phyloP scores from a whole-genome alignment of 1,284 basidiomycete species.

The Leccinum ponderosum region DNA sequence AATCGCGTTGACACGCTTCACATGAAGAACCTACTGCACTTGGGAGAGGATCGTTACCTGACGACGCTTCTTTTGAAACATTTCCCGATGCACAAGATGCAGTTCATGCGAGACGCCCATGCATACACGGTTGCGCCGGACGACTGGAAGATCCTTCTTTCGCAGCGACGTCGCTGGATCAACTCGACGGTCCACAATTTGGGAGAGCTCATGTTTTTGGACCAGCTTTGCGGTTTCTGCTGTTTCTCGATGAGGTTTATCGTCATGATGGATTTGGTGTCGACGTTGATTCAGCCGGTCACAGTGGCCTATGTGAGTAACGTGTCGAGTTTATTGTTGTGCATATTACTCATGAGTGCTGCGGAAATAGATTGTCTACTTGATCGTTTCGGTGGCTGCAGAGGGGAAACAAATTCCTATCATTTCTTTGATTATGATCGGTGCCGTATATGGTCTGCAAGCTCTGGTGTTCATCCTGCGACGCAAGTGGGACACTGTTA shows the following conservation, averaged over 20 bases:
- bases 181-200: slow-evolving; percentile 99
- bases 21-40: slow-evolving; percentile 95
- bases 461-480: slow-evolving; percentile 85
- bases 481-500: slow-evolving; percentile 94
- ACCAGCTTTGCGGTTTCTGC: slow-evolving; percentile 95
- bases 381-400: slow-evolving; percentile 75
- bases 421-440: slow-evolving; percentile 89
- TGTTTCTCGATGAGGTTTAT: slow-evolving; percentile 99
- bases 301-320: slow-evolving; percentile 89
- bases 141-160: slow-evolving; percentile 93
- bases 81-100: slow-evolving; percentile 91
- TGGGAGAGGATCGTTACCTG: slow-evolving; percentile 98
- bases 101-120: slow-evolving; percentile 92
- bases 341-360: slow-evolving; percentile 7
- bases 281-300: slow-evolving; percentile 87
- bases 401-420: slow-evolving; percentile 67
- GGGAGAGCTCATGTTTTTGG: slow-evolving; percentile 89
- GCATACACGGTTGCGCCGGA: slow-evolving; percentile 92
- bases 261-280: slow-evolving; percentile 93
- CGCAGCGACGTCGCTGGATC: slow-evolving; percentile 98
- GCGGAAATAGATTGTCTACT: slow-evolving; percentile 72
- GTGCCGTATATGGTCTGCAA: slow-evolving; percentile 90
- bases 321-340: background rate
- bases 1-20: slow-evolving; percentile 97
- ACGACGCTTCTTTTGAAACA: slow-evolving; percentile 95